Conservation (phyloP, 2,329 filamentous ascomycete species). For the Neonectria magnoliae region DNA sequence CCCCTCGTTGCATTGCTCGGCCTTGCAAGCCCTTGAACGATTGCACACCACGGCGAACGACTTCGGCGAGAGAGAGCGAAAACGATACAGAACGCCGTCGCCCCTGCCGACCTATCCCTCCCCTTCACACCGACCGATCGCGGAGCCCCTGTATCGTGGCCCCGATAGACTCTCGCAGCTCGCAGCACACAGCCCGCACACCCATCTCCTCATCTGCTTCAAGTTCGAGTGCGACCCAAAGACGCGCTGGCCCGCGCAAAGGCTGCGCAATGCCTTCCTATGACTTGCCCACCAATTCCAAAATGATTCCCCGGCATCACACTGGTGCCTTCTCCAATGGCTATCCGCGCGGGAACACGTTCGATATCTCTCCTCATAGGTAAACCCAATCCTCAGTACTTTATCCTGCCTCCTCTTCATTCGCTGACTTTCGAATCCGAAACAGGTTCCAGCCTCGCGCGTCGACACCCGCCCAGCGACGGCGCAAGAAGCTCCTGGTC, state of each 20-base stretch:
- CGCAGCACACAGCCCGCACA: background rate
- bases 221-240: constrained; percentile 17
- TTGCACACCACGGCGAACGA: constrained; percentile 7
- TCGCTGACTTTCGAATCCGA: constrained; percentile 25
- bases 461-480: constrained; percentile 74
- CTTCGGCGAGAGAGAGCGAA: background rate
- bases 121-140: background rate
- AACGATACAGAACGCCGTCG: background rate
- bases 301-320: constrained; percentile 89
- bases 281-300: constrained; percentile 52
- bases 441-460: constrained; percentile 81
- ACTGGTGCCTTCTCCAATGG: constrained; percentile 81
- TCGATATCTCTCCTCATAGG: constrained; percentile 91
- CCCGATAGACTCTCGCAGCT: background rate
- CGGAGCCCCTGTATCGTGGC: constrained; percentile 11
- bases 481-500: constrained; percentile 77
- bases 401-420: background rate
- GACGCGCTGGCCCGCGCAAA: constrained; percentile 35
- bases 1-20: constrained; percentile 9
- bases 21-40: constrained; percentile 6
- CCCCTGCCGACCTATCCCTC: constrained; percentile 1
- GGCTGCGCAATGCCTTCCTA: constrained; percentile 43
- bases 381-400: constrained; percentile 54
- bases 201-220: constrained; percentile 5
- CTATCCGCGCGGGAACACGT: constrained; percentile 79